A percentile compares a stretch with the other conserved stretches of the same genome.
Evolutionary conservation across 805 yeast species (phyloP).

Genomic region (Jamesozyma lodderae): DNA sequence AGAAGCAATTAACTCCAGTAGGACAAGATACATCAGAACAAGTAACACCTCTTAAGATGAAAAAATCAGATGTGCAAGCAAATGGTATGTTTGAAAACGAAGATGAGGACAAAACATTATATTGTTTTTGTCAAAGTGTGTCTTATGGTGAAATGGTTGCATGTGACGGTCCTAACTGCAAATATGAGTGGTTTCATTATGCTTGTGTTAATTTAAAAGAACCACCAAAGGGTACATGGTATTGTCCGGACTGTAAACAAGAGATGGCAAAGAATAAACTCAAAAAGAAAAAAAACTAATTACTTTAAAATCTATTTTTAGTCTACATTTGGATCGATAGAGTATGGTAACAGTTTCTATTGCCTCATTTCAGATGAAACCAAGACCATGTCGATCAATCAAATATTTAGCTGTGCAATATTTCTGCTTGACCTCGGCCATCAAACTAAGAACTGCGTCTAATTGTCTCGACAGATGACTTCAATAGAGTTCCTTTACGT

Average conservation of each 20-base stretch:
- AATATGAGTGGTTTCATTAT: conserved; percentile 93
- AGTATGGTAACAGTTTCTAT: too few species aligned
- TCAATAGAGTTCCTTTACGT: too few species aligned
- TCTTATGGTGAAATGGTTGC: conserved; percentile 96
- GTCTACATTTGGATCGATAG: too few species aligned
- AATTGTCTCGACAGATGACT: too few species aligned
- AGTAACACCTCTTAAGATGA: neutral
- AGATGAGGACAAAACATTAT: conserved; percentile 59
- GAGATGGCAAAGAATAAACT: conserved; percentile 27
- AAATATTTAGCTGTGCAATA: too few species aligned
- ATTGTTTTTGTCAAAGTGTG: conserved; percentile 89
- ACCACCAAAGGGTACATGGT: conserved; percentile 93
- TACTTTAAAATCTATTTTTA: too few species aligned
- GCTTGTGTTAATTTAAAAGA: conserved; percentile 82
- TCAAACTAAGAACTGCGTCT: too few species aligned
- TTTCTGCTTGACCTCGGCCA: too few species aligned
- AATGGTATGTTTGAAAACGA: conserved; percentile 29
- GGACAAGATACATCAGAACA: neutral
- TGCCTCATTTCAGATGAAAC: too few species aligned
- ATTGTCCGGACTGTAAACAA: conserved; percentile 71
- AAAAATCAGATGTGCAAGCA: conserved; percentile 26
- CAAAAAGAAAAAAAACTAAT: conserved; percentile 23
- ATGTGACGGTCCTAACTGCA: conserved; percentile 85
- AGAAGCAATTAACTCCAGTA: neutral
- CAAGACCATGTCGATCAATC: too few species aligned